phyloP scores from a whole-genome alignment of 2,329 filamentous ascomycete species.

The Arthrobotrys sinensis region DNA sequence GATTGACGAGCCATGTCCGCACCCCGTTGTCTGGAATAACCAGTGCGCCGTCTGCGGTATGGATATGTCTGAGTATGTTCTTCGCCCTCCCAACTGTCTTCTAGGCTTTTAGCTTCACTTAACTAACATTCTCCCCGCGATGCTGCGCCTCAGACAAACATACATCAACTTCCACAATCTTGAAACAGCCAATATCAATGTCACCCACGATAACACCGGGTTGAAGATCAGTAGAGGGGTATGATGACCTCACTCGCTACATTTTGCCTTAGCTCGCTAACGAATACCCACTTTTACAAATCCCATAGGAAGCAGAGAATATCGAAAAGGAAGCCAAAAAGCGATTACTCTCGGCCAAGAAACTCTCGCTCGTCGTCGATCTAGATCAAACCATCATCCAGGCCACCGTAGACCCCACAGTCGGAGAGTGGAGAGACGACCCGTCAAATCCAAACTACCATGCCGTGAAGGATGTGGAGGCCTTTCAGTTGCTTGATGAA shows the following conservation, averaged over 20 bases:
- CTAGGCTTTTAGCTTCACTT: background rate
- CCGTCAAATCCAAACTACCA: conserved; percentile 89
- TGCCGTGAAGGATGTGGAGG: conserved; percentile 87
- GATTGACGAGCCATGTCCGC: conserved; percentile 90
- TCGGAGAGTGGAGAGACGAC: conserved; percentile 95
- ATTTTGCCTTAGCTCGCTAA: background rate
- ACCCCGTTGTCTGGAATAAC: conserved; percentile 91
- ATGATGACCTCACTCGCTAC: conserved; percentile 17
- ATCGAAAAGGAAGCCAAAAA: conserved; percentile 89
- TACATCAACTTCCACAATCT: conserved; percentile 85
- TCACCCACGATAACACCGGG: conserved; percentile 90
- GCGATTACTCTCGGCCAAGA: conserved; percentile 82
- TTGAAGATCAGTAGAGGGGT: conserved; percentile 83
- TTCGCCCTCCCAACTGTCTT: conserved; percentile 22
- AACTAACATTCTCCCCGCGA: no score
- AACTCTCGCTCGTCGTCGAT: conserved; percentile 94
- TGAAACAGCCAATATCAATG: conserved; percentile 90
- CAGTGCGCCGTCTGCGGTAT: conserved; percentile 93
- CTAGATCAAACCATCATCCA: conserved; percentile 99
- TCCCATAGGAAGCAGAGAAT: conserved; percentile 77
- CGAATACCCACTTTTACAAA: background rate
- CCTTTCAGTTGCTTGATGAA: conserved; percentile 91
- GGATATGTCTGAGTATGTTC: conserved; percentile 86
- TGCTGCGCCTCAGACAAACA: conserved; percentile 74
- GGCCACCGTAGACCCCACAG: conserved; percentile 94